Conservation (phyloP, 192 early-diverging fungal genomes). For the Umbelopsis sp. region DNA sequence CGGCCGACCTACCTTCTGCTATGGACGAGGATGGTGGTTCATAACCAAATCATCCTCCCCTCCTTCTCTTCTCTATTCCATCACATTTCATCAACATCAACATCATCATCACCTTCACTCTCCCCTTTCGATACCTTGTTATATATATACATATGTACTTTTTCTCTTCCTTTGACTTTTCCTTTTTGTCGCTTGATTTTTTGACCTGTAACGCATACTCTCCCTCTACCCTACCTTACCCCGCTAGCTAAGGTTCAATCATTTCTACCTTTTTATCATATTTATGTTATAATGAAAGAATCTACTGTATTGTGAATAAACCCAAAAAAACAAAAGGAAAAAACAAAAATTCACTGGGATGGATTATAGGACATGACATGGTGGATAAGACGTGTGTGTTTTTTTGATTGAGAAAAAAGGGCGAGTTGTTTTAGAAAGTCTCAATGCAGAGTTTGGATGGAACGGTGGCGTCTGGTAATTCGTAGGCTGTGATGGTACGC, state of each 20-base stretch:
- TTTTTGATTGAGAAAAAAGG: background rate
- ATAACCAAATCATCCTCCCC: background rate
- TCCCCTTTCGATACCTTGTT: conserved; percentile 8
- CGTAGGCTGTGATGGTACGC: background rate
- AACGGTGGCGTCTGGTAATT: background rate
- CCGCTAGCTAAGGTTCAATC: background rate
- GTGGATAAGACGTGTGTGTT: too few relatives aligned
- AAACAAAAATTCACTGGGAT: too few relatives aligned
- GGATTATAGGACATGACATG: background rate
- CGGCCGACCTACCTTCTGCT: conserved; percentile 63
- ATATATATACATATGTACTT: conserved; percentile 20
- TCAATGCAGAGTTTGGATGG: background rate
- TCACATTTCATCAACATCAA: too few relatives aligned
- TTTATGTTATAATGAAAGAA: background rate
- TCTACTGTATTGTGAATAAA: conserved; percentile 14
- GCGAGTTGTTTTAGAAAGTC: background rate
- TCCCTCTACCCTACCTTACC: too few relatives aligned
- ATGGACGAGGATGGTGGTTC: conserved; percentile 51
- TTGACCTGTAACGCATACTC: conserved; percentile 4
- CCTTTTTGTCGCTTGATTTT: too few relatives aligned
- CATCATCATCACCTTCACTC: background rate
- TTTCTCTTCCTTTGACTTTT: background rate
- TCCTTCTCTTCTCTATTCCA: conserved; percentile 5
- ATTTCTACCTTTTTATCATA: background rate
- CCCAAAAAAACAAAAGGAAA: background rate